Base-by-base conservation (phyloP, 2,329 filamentous ascomycete species). In the Bipolaris sorokiniana region DNA sequence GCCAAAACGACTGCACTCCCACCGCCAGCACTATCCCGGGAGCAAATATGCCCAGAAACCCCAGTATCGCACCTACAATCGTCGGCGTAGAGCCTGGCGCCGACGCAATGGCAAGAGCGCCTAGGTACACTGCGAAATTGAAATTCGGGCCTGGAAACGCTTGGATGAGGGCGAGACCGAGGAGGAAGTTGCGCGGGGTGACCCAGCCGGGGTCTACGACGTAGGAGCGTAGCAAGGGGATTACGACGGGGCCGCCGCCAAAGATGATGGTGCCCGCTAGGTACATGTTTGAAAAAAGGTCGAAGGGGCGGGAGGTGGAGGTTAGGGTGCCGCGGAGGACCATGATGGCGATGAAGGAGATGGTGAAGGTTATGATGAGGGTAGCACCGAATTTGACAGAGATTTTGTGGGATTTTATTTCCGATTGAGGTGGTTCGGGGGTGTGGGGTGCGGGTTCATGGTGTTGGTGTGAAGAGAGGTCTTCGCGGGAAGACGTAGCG, bases 251-350 rank as follows among this genome's bases (percentile, higher is more conserved):
- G 0, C 78, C 78, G 36, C 78, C 79, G 26, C 78, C 79, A 62
- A 81, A 80, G 57, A 81, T 80, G 57, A 81, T 79, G 1, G 89
- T 91, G 0, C 89, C 89, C 0, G 89, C 89, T 0, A 91, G 84
- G 66, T 88, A 91, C 76, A 92, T 84, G 71, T 90, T 91, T 5
- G 87, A 81, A 65, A 92, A 91, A 22, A 92, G 81, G 46, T 83
- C 79, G 63, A 86, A 86, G 0, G 82, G 73, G 0, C 86, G 74
- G 0, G 84, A 79, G 0, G 75, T 40, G 0, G 73, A 56, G 10
- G 34, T 4, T 9, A 82, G 47, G 2, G 76, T 46, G 76, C 74
- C 59, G 67, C 80, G 73, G 70, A 81, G 34, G 15, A 84, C 78
- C 70, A 90, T 83, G 20, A 89, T 69, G 1, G 77, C 65, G 47